Conservation (phyloP, 148 eudicot species). For the Rhododendron williamsianum region DNA sequence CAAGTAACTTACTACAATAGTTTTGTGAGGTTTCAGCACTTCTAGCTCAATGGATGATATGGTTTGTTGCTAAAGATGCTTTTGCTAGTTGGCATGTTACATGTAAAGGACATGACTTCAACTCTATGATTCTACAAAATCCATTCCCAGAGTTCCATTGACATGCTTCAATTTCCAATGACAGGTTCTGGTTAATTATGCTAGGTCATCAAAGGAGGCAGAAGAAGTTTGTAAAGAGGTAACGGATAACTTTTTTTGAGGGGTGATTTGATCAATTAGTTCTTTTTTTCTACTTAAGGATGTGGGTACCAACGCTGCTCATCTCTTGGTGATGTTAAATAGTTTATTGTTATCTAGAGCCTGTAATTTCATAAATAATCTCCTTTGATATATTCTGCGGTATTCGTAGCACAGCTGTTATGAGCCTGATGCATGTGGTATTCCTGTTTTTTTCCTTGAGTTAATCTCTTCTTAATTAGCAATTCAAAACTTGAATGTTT, state of each 20-base stretch:
- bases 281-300: background rate
- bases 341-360: background rate
- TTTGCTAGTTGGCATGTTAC: background rate
- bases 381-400: background rate
- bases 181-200: conserved; percentile 83
- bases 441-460: background rate
- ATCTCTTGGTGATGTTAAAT: background rate
- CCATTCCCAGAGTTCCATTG: background rate
- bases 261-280: background rate
- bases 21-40: background rate
- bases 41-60: background rate
- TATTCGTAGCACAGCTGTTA: background rate
- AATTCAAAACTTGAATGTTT: background rate
- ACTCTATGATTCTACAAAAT: background rate
- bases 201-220: conserved; percentile 58
- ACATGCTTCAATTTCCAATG: background rate
- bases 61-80: background rate
- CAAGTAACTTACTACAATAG: background rate
- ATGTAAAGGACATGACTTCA: background rate
- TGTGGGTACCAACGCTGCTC: no score
- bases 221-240: conserved; percentile 67
- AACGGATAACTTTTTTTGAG: background rate
- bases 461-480: background rate
- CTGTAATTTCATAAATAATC: background rate
- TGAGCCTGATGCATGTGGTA: background rate